phyloP scores from a whole-genome alignment of 2,329 filamentous ascomycete genomes.

The Davidsoniella eucalypti region DNA sequence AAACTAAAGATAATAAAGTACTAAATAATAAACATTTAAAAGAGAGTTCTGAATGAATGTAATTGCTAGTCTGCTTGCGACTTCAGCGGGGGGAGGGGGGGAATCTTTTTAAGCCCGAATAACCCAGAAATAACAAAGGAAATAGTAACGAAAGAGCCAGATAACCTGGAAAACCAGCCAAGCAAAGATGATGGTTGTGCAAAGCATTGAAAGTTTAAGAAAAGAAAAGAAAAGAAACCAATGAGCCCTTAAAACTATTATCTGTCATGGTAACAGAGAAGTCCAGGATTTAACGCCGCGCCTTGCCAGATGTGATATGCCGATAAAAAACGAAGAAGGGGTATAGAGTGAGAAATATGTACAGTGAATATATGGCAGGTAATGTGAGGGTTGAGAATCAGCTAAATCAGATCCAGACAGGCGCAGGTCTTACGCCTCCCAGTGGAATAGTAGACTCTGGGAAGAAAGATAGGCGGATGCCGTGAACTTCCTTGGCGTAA shows the following conservation, averaged over 20 bases:
- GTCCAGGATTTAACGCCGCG: too few species aligned
- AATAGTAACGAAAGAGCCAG: too few species aligned
- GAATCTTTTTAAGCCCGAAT: too few species aligned
- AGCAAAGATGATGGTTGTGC: background rate
- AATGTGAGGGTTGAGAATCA: background rate
- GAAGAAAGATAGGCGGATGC: slow-evolving; percentile 47
- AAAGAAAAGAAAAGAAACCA: background rate
- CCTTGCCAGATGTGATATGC: too few species aligned
- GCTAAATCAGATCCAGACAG: slow-evolving; percentile 32
- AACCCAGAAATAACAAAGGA: too few species aligned
- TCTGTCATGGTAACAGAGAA: background rate
- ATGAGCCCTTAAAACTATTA: too few species aligned
- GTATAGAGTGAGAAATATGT: background rate
- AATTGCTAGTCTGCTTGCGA: too few species aligned
- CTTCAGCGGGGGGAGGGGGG: too few species aligned
- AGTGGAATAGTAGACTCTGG: slow-evolving; percentile 18
- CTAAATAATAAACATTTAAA: too few species aligned
- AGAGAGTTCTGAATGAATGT: too few species aligned
- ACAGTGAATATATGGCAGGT: slow-evolving; percentile 5
- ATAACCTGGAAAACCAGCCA: too few species aligned
- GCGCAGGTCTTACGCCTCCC: slow-evolving; percentile 15
- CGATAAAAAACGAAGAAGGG: background rate
- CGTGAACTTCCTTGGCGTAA: slow-evolving; percentile 67
- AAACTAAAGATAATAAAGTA: too few species aligned
- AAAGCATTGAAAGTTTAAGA: background rate